These are phyloP conservation scores for Phytophthora citricola DNA, from an alignment of 352 stramenopile genomes.

Conservation along the genomic window DNA sequence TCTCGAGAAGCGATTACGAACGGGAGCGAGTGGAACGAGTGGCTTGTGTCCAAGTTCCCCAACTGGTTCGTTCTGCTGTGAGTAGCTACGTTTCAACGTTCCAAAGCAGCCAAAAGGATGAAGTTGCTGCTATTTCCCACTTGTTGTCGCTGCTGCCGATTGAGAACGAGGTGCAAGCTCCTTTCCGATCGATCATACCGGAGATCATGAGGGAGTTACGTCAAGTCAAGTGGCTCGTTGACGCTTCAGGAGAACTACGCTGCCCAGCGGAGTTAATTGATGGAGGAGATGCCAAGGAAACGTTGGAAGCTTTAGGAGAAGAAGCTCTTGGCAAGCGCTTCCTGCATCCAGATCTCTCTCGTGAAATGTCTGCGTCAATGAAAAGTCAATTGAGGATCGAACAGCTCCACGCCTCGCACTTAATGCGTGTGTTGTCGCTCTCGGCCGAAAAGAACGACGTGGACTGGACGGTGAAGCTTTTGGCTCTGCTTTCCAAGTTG, in stretches of 20 bases:
- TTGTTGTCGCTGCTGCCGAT: constrained; percentile 65
- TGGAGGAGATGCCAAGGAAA: constrained; percentile 27
- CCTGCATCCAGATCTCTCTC: constrained; percentile 52
- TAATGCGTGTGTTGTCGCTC: constrained; percentile 60
- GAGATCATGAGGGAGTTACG: constrained; percentile 72
- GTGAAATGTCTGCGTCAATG: constrained; percentile 45
- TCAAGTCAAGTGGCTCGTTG: constrained; percentile 54
- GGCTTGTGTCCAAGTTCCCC: constrained; percentile 76
- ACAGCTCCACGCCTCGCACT: constrained; percentile 63
- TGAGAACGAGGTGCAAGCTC: constrained; percentile 75
- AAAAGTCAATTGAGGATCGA: constrained; percentile 74
- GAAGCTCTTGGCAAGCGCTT: constrained; percentile 55
- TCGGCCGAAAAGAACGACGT: constrained; percentile 45
- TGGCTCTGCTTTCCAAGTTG: constrained; percentile 63
- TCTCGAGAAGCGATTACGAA: constrained; percentile 86
- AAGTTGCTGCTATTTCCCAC: constrained; percentile 37
- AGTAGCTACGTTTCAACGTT: constrained; percentile 31
- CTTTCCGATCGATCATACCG: constrained; percentile 63
- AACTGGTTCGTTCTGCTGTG: constrained; percentile 50
- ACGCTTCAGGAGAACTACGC: constrained; percentile 23
- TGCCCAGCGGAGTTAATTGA: constrained; percentile 58
- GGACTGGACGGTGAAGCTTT: constrained; percentile 45
- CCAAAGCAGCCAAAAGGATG: background rate
- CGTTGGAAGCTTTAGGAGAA: constrained; percentile 27
- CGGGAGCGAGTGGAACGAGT: constrained; percentile 90